phyloP scores from a whole-genome alignment of 2,329 filamentous ascomycete genomes.

The Colletotrichum kahawae region DNA sequence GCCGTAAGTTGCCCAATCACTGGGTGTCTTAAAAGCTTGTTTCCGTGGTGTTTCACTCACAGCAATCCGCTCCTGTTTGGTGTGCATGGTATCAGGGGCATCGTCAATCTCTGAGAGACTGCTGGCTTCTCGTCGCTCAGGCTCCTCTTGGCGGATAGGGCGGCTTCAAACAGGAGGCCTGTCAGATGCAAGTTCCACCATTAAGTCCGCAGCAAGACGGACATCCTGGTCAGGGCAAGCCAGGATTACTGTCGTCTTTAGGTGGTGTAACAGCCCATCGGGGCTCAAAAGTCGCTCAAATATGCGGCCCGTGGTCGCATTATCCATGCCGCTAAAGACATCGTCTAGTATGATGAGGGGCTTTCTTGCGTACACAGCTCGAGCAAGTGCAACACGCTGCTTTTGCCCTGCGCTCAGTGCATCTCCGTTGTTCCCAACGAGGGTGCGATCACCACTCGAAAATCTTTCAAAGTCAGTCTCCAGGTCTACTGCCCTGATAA shows the following conservation, averaged over 20 bases:
- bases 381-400: conserved; percentile 28
- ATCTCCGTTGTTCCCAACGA: conserved; percentile 44
- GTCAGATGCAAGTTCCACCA: background rate
- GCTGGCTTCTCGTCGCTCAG: background rate
- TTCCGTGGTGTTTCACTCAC: fast-evolving
- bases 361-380: conserved; percentile 33
- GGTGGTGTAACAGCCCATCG: conserved; percentile 6
- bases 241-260: background rate
- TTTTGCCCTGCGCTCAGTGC: conserved; percentile 45
- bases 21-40: background rate
- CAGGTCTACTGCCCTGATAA: conserved; percentile 37
- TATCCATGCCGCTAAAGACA: conserved; percentile 38
- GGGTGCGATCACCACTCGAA: conserved; percentile 37
- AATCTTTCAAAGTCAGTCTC: conserved; percentile 33
- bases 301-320: conserved; percentile 32
- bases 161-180: fast-evolving
- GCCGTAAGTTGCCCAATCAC: background rate
- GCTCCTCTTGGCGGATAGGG: background rate
- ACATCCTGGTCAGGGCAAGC: background rate
- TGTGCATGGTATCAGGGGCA: background rate
- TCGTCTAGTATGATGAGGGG: conserved; percentile 37
- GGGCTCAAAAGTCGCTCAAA: conserved; percentile 31
- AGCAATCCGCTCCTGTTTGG: background rate
- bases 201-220: background rate
- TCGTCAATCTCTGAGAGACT: fast-evolving